Evolutionary conservation across 306 rosid genomes (phyloP), one percentile per base, ranked within the genome.

Genomic region (Mimosa bimucronata): DNA sequence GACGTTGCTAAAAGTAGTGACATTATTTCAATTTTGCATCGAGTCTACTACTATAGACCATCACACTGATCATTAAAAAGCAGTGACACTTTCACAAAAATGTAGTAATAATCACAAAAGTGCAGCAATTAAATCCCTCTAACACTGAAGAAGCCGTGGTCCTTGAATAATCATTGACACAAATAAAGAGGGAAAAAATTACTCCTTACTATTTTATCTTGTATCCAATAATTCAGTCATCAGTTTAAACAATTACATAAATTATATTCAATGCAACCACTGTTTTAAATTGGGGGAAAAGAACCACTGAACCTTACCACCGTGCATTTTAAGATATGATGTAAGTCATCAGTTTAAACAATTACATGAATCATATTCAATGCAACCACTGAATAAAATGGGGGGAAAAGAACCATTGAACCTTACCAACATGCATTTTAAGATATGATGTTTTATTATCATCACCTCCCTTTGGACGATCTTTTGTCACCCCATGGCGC

Each of bases 381-480:
- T 37, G 62, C 40, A 40, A 48, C 40, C 26, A 34, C 12, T 34
- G n/a, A n/a, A 64, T 65, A 28, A 79, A 34, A 66, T 46, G 44
- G 46, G 55, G 62, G 30, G 34, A 77, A 55, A 14, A 76, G 58
- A 23, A 75, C 50, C n/a, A 68, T 26, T 40, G 78, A 74, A 89
- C 8, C 92, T 71, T 75, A 94, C 98, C 97, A 64, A 45, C 52
- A 69, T 86, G 71, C 74, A 38, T 21, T 26, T 88, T 81, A 81
- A 86, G 86, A 87, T 90, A 88, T 48, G 98, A 87, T 60, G 62
- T 55, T 55, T 21, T 55, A 55, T 87, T 66, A 46, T 66, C 75
- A 8, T 73, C 15, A 78, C 87, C 81, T 18, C 28, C 40, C 16
- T 50, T 0, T 7, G 23, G 44, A 78, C 75, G 86, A 15, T 85